phyloP scores from a whole-genome alignment of 768 basidiomycete species.

The Pleurotus eryngii region DNA sequence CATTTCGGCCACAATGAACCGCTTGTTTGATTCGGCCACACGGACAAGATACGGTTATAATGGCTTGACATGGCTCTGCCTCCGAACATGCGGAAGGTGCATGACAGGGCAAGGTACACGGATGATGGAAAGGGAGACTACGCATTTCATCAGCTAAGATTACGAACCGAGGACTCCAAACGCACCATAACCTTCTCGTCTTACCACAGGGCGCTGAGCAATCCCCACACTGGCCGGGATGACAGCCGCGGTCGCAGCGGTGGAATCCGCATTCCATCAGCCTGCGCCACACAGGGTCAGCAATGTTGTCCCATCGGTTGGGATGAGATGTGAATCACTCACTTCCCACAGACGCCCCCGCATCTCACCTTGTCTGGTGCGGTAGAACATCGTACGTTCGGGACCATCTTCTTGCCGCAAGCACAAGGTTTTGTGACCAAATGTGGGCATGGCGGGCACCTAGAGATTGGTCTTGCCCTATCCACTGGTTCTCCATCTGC shows the following conservation, averaged over 20 bases:
- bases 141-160: neutral
- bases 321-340: constrained; percentile 19
- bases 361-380: constrained; percentile 77
- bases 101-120: constrained; percentile 79
- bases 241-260: constrained; percentile 79
- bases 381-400: constrained; percentile 81
- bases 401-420: constrained; percentile 81
- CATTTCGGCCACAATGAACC: constrained; percentile 65
- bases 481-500: neutral
- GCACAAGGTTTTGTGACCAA: constrained; percentile 79
- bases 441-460: constrained; percentile 87
- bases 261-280: constrained; percentile 86
- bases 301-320: neutral
- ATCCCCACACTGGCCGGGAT: constrained; percentile 74
- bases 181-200: constrained; percentile 75
- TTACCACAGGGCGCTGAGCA: constrained; percentile 85
- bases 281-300: constrained; percentile 26
- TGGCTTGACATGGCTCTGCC: constrained; percentile 67
- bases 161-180: neutral
- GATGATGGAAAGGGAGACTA: constrained; percentile 69
- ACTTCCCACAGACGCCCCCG: constrained; percentile 79
- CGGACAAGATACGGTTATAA: constrained; percentile 69
- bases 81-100: constrained; percentile 86
- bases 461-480: constrained; percentile 10
- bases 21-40: constrained; percentile 81